Percentiles rank a stretch among this genome's conserved stretches.
Conservation (phyloP, 768 basidiomycete genomes). For the Suillus brevipes region DNA sequence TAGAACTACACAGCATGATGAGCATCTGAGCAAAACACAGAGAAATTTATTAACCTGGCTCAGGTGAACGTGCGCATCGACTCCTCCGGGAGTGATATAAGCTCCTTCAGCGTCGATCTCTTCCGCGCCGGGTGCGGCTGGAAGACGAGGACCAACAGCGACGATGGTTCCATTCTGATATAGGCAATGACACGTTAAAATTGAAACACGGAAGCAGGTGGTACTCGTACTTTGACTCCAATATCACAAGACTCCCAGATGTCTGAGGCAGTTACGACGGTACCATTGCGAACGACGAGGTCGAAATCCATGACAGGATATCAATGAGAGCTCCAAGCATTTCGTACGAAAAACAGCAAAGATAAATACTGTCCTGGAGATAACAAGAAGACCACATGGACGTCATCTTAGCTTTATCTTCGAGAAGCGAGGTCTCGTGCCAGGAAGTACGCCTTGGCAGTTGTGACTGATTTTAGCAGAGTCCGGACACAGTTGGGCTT, state of each 20-base stretch:
- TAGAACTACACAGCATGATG: constrained; percentile 1
- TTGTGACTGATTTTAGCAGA: not conserved
- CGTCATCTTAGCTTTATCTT: not conserved
- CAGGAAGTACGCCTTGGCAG: not conserved
- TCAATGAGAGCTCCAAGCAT: not conserved
- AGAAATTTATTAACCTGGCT: constrained; percentile 21
- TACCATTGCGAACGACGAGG: constrained; percentile 16
- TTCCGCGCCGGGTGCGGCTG: constrained; percentile 18
- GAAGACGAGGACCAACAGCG: constrained; percentile 22
- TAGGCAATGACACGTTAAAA: not conserved
- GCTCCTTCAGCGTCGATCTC: constrained; percentile 38
- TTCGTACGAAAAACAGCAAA: no score
- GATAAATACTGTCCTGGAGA: constrained; percentile 3
- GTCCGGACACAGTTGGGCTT: not conserved
- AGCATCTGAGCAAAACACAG: not conserved
- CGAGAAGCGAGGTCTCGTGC: constrained; percentile 6
- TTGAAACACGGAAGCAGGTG: no score
- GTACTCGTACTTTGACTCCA: constrained; percentile 24
- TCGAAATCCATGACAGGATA: constrained; percentile 15
- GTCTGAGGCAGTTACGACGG: constrained; percentile 20
- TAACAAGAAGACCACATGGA: constrained; percentile 5
- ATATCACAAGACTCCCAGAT: constrained; percentile 26
- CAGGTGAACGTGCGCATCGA: constrained; percentile 39
- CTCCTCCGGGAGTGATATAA: constrained; percentile 36
- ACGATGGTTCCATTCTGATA: constrained; percentile 30